Conservation (phyloP, 345 rosid genomes). For the Aquilaria malaccensis region DNA sequence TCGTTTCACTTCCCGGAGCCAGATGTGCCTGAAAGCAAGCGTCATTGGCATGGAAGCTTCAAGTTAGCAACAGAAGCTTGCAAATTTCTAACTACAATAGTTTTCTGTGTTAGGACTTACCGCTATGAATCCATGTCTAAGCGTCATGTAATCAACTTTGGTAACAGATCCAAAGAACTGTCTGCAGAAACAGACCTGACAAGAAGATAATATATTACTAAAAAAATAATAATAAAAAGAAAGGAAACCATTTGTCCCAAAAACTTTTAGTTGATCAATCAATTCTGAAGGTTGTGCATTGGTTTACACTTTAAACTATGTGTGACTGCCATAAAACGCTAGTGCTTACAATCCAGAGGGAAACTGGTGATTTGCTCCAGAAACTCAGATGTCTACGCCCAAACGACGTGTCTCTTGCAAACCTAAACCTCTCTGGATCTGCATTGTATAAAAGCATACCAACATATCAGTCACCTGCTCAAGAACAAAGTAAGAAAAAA, state of each 20-base stretch:
- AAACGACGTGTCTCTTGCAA: conserved; percentile 89
- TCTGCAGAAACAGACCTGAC: conserved; percentile 87
- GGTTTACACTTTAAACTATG: neutral
- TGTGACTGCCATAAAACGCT: too few species aligned
- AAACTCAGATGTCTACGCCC: conserved; percentile 71
- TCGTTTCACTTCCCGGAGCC: conserved; percentile 56
- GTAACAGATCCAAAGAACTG: conserved; percentile 85
- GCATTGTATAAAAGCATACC: conserved; percentile 5
- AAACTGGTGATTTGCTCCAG: conserved; percentile 64
- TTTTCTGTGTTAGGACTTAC: conserved; percentile 22
- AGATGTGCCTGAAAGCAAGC: conserved; percentile 68
- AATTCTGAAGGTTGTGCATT: neutral
- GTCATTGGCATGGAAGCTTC: neutral
- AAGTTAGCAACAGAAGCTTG: neutral
- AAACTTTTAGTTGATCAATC: neutral
- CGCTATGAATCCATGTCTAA: conserved; percentile 87
- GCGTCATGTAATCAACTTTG: conserved; percentile 75
- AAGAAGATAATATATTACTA: neutral
- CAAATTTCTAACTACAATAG: neutral
- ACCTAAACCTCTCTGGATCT: conserved; percentile 98
- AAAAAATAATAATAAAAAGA: neutral
- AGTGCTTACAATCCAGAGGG: conserved; percentile 78
- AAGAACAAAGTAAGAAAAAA: too few species aligned
- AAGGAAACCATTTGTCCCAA: neutral
- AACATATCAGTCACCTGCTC: neutral